Evolutionary conservation across 176 grass and related monocot species (phyloP), one percentile per base, ranked within the genome.

Genomic region (Musa beccarii): DNA sequence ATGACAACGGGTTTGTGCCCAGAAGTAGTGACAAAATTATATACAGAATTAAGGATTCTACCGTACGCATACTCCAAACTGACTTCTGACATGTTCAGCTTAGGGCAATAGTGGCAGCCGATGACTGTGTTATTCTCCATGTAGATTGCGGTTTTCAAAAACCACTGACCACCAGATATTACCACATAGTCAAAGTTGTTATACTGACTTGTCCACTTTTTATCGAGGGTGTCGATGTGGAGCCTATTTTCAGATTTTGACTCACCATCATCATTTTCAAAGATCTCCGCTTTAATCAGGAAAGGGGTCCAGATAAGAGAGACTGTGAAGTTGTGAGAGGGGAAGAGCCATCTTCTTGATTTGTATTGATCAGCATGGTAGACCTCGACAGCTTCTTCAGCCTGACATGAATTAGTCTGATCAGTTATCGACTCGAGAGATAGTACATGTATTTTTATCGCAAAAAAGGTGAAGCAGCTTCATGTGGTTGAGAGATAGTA

Each of bases 141-240:
- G 80, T 92, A 99, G 34, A 94, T 70, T 29, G 95, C 86, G 2
- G 83, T 78, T 75, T 99, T 99, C 72, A 89, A 76, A 61, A 94
- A 99, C 91, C 95, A 99, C 49, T 92, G 95, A 4, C 95, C 90
- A 1, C 83, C 88, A 0, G 95, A 99, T 56, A 94, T 94, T 23
- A 99, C 67, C 0, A 92, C 72, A 6, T 99, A 89, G 71, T 94
- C 90, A 20, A 99, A 99, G 56, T 25, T 89, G 51, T 73, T 57
- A 75, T 92, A 99, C 10, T 81, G 79, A 28, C 57, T 76, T 0
- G 85, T 84, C 95, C 95, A 99, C 12, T 79, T 86, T 68, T 59
- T 51, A 53, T 94, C 95, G 1, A 99, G 81, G 1, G 66, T 74
- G 20, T 91, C 90, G 11, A 92, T 76, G 66, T 94, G 85, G 55